phyloP scores from a whole-genome alignment of 768 basidiomycete genomes.

The Suillus subalutaceus region DNA sequence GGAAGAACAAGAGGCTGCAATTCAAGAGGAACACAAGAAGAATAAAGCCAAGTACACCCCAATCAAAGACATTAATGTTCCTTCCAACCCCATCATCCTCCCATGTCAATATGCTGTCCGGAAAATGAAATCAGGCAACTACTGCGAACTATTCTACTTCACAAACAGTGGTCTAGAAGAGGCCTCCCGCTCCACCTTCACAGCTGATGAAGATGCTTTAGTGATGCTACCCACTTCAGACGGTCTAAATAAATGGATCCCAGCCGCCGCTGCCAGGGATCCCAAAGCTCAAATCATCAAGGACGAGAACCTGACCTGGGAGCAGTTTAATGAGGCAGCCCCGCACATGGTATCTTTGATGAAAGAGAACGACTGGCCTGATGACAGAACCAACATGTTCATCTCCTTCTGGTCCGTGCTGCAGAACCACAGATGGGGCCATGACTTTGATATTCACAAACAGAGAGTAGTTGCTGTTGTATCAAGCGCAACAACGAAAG shows the following conservation, averaged over 20 bases:
- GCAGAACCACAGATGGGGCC: conserved; percentile 12
- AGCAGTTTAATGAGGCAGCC: too few relatives aligned
- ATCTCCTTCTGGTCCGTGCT: conserved; percentile 12
- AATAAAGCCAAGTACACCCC: not conserved
- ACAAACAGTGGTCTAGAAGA: conserved; percentile 7
- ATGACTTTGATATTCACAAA: not conserved
- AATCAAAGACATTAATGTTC: not conserved
- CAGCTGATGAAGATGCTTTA: not conserved
- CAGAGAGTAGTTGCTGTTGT: conserved; percentile 14
- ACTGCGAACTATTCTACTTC: conserved; percentile 3
- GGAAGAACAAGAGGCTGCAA: not conserved
- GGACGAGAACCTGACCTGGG: too few relatives aligned
- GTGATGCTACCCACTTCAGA: not conserved
- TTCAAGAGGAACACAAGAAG: not conserved
- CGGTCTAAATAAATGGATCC: not conserved
- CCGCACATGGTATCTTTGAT: too few relatives aligned
- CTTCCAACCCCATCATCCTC: not conserved
- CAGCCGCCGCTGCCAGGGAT: not conserved
- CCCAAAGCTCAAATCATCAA: not conserved
- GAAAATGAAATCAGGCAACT: conserved; percentile 8
- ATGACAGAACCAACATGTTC: conserved; percentile 13
- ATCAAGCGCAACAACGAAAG: conserved; percentile 18
- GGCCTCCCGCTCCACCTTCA: too few relatives aligned
- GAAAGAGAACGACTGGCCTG: conserved; percentile 10
- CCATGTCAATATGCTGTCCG: not conserved